Conservation (phyloP, 2,329 filamentous ascomycete species). For the Scleromitrula shiraiana region DNA sequence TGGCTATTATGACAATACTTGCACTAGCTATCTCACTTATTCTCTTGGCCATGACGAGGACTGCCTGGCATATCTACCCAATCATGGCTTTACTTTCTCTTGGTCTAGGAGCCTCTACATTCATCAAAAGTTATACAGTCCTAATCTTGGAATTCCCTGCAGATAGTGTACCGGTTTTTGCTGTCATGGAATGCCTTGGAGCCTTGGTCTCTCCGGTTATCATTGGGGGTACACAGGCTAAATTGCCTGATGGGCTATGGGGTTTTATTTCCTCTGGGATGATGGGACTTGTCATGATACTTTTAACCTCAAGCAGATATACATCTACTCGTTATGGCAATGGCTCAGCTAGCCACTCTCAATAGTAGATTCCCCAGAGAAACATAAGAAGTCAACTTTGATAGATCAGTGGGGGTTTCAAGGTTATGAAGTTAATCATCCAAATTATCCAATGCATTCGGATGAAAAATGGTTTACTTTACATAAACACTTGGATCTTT, state of each 20-base stretch:
- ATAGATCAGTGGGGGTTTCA: too few species aligned
- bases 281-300: not conserved
- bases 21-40: not conserved
- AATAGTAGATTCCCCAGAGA: too few species aligned
- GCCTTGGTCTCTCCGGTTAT: not conserved
- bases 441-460: too few species aligned
- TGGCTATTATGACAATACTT: not conserved
- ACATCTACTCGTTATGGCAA: too few species aligned
- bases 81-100: not conserved
- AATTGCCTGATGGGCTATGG: not conserved
- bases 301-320: too few species aligned
- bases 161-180: not conserved
- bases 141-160: not conserved
- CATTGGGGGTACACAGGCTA: not conserved
- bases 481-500: too few species aligned
- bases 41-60: not conserved
- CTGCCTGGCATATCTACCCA: constrained; percentile 2
- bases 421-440: too few species aligned
- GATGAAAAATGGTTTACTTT: too few species aligned
- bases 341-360: too few species aligned
- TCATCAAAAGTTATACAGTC: constrained; percentile 5
- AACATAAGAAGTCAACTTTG: too few species aligned
- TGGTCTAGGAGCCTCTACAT: constrained; percentile 5
- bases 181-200: constrained; percentile 3
- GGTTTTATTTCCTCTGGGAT: constrained; percentile 6